Base-by-base conservation (phyloP, 2,329 filamentous ascomycete species). In the Aspergillus puulaauensis region DNA sequence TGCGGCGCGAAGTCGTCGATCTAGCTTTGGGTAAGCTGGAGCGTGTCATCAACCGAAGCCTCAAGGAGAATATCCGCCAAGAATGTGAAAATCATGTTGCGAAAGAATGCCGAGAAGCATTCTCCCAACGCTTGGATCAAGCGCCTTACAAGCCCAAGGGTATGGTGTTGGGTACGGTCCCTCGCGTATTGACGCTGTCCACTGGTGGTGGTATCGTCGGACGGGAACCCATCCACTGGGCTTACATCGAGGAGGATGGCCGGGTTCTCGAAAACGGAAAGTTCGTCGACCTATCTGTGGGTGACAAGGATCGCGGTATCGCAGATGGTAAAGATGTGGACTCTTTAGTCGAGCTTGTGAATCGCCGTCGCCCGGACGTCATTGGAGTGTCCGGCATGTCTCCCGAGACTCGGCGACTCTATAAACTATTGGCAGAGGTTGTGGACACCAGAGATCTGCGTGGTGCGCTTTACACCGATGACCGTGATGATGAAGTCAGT, bases 101-200 rank as follows among this genome's bases (percentile, higher is more conserved):
- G n/a, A 90, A 89, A 68, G 84, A 87, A 54, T 96, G 93, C 68
- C 89, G 95, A 52, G 91, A 96, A 65, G 90, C 92, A 61, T 98
- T 95, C 74, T 90, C 88, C 44, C 88, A 90, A 74, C 90, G 92
- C 71, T 85, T 99, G 23, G 95, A 99, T 68, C 95, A 99, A 75
- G 93, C 95, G 8, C 95, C 95, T 0, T 96, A 93, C 77, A 96
- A 97, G 75, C 93, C 95, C 5, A 93, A 93, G 75, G 93, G 92
- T 9, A 91, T 97, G 85, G 84, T 92, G 19, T 81, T 96, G 40
- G 95, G 95, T 24, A 96, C 93, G 0, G 84, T 89, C 6, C 93
- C 95, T 46, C 89, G 93, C 33, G 91, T 97, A 5, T 83, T 99
- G 48, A 86, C 93, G 4, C 77, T 99, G 21, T 93, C 93, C 3